phyloP scores from a whole-genome alignment of 805 yeast genomes.

The Hanseniaspora valbyensis region DNA sequence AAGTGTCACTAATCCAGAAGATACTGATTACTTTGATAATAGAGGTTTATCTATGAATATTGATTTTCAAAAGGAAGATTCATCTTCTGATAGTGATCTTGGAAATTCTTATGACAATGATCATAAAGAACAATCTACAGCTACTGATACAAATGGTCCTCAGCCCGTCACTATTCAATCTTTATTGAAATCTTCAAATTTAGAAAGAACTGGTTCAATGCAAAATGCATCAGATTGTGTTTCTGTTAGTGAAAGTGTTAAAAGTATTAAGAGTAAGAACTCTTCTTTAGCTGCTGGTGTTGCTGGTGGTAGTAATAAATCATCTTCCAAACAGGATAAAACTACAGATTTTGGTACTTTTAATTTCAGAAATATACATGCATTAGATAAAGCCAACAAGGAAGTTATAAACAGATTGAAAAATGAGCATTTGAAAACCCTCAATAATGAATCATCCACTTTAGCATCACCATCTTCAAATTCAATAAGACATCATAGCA shows the following conservation, averaged over 20 bases:
- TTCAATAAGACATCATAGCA: not conserved
- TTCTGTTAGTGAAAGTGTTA: slow-evolving; percentile 17
- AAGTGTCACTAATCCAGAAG: slow-evolving; percentile 61
- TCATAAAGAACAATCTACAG: not conserved
- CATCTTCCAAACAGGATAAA: slow-evolving; percentile 43
- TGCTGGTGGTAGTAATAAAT: slow-evolving; percentile 62
- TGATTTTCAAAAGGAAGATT: slow-evolving; percentile 39
- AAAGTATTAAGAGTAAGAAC: not conserved
- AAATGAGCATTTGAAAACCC: slow-evolving; percentile 51
- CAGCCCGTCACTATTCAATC: slow-evolving; percentile 10
- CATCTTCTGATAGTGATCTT: slow-evolving; percentile 21
- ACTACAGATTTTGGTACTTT: slow-evolving; percentile 81
- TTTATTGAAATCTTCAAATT: slow-evolving; percentile 1
- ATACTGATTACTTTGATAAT: slow-evolving; percentile 80
- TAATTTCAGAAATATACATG: slow-evolving; percentile 76
- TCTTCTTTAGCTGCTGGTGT: too few relatives aligned
- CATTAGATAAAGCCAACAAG: slow-evolving; percentile 85
- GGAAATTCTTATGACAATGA: not conserved
- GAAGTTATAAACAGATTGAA: slow-evolving; percentile 82
- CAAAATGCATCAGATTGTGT: not conserved
- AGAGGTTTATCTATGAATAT: slow-evolving; percentile 68
- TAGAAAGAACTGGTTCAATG: not conserved
- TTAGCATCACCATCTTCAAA: too few relatives aligned
- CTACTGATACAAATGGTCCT: not conserved
- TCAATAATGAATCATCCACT: slow-evolving; percentile 23